A percentile compares a stretch with the other conserved stretches of the same genome.
Evolutionary conservation across 495 filamentous ascomycete genomes (phyloP).

Genomic region (Penicillium maclennaniae): DNA sequence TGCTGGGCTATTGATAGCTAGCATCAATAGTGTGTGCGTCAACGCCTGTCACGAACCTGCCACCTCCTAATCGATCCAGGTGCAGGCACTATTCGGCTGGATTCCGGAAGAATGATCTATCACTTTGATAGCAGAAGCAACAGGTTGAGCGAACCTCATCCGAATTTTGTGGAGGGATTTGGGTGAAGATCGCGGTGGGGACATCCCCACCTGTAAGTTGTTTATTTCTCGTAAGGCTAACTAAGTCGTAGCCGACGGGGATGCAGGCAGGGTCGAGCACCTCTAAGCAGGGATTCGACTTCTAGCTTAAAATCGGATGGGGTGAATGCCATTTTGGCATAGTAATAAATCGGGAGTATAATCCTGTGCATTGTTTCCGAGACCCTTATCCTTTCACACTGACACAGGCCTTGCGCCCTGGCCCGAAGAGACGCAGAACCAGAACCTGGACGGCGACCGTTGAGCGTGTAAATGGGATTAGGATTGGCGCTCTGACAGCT

Average conservation of each 20-base stretch:
- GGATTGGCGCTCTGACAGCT: conserved; percentile 3
- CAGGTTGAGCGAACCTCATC: neutral
- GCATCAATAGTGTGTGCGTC: neutral
- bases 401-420: neutral
- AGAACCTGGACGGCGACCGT: neutral
- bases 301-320: neutral
- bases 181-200: neutral
- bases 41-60: neutral
- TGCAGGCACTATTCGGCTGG: neutral
- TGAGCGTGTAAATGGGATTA: conserved; percentile 5
- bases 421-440: neutral
- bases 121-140: neutral
- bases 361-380: neutral
- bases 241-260: neutral
- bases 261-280: neutral
- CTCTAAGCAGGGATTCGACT: neutral
- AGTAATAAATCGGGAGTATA: neutral
- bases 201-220: too few species aligned
- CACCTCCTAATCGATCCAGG: neutral
- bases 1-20: neutral
- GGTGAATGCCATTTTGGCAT: neutral
- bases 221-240: neutral
- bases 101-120: neutral
- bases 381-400: neutral
- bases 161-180: neutral